phyloP scores from a whole-genome alignment of 2,329 filamentous ascomycete genomes.

The Ophiostoma pallidulum region DNA sequence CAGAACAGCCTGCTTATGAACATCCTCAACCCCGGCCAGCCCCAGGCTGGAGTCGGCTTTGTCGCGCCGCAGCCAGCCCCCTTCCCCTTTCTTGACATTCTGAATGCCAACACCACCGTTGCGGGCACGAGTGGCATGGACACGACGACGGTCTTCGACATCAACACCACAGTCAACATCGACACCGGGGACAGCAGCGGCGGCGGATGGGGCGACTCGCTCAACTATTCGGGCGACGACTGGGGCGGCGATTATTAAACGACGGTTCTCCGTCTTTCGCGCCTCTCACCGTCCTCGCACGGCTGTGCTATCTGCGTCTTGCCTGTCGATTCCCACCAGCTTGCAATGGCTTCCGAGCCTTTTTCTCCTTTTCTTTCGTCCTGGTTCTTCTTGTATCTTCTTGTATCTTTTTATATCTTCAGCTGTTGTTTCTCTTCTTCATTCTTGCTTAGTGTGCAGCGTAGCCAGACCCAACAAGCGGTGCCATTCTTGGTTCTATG shows the following conservation, averaged over 20 bases:
- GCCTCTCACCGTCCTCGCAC: background rate
- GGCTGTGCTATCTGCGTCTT: no score
- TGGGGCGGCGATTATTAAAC: slow-evolving; percentile 11
- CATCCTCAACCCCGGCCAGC: background rate
- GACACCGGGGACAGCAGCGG: background rate
- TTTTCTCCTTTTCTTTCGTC: no score
- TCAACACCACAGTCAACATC: background rate
- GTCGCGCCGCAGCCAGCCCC: background rate
- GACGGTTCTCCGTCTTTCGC: background rate
- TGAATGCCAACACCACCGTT: no score
- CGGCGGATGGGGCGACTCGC: slow-evolving; percentile 8
- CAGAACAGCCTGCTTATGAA: background rate
- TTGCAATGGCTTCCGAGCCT: no score
- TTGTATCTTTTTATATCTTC: no score
- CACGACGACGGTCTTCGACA: slow-evolving; percentile 1
- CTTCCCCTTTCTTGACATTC: background rate
- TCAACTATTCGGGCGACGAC: slow-evolving; percentile 16
- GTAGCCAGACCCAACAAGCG: no score
- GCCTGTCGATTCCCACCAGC: no score
- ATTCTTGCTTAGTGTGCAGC: no score
- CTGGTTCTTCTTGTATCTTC: no score
- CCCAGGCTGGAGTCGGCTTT: background rate
- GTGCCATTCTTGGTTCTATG: no score
- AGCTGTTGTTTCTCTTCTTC: no score
- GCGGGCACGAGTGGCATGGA: no score